Conservation (phyloP, 495 filamentous ascomycete species). For the Penicillium waksmanii region DNA sequence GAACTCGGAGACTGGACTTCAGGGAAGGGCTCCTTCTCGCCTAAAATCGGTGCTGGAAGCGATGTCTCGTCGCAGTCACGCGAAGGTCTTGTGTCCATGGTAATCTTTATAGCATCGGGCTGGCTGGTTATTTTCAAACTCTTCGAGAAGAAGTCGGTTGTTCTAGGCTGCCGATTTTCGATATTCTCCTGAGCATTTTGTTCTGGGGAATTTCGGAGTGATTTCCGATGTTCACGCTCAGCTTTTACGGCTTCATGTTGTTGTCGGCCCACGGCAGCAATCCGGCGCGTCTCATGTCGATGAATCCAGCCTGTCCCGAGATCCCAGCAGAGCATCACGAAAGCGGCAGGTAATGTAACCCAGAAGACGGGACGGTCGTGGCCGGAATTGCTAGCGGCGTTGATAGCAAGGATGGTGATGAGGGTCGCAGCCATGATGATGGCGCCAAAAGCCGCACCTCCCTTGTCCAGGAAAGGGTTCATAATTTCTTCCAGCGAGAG, state of each 20-base stretch:
- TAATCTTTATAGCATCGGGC: slow-evolving; percentile 3
- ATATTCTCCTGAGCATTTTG: not conserved
- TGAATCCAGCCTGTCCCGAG: slow-evolving; percentile 59
- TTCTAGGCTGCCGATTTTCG: not conserved
- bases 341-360: slow-evolving; percentile 64
- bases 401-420: slow-evolving; percentile 59
- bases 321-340: slow-evolving; percentile 67
- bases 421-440: slow-evolving; percentile 65
- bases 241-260: slow-evolving; percentile 51
- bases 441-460: slow-evolving; percentile 61
- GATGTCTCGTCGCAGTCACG: slow-evolving; percentile 8
- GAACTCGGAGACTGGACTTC: slow-evolving; percentile 2
- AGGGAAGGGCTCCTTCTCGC: slow-evolving; percentile 18
- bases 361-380: slow-evolving; percentile 54
- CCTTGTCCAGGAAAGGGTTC: slow-evolving; percentile 70
- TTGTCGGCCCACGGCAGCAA: slow-evolving; percentile 56
- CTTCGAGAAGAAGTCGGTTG: not conserved
- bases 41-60: slow-evolving; percentile 13
- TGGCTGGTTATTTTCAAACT: not conserved
- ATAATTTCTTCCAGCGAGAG: slow-evolving; percentile 69
- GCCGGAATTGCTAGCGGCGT: slow-evolving; percentile 52
- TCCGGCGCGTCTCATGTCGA: slow-evolving; percentile 60
- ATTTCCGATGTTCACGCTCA: slow-evolving; percentile 29
- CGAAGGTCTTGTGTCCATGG: not conserved
- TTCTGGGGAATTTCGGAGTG: slow-evolving; percentile 12